phyloP scores from a whole-genome alignment of 2,329 filamentous ascomycete species.

The Aaosphaeria pasadenensis region DNA sequence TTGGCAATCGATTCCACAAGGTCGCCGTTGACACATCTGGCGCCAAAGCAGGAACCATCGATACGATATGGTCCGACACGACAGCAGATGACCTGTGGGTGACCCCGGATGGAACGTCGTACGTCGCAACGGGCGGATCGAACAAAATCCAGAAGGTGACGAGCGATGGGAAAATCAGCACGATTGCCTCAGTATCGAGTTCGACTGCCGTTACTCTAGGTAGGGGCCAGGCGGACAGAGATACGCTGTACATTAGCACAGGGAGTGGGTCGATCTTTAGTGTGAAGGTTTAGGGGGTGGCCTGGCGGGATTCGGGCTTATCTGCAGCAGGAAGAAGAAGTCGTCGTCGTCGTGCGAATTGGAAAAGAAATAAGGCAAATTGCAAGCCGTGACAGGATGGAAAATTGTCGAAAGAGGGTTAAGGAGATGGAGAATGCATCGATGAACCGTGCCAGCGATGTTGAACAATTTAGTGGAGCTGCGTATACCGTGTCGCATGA shows the following conservation, averaged over 20 bases:
- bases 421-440: too few relatives aligned
- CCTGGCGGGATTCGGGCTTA: not conserved
- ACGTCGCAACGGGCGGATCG: slow-evolving; percentile 11
- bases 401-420: not conserved
- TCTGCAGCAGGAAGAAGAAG: too few relatives aligned
- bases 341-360: not conserved
- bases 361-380: not conserved
- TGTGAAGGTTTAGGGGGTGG: slow-evolving; percentile 6
- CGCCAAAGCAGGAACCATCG: slow-evolving; percentile 10
- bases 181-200: slow-evolving; percentile 7
- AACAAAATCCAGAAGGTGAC: slow-evolving; percentile 11
- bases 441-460: too few relatives aligned
- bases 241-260: slow-evolving; percentile 12
- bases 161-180: slow-evolving; percentile 11
- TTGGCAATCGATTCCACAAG: slow-evolving; percentile 17
- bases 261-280: slow-evolving; percentile 7
- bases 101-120: slow-evolving; percentile 10
- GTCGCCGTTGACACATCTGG: slow-evolving; percentile 14
- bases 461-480: too few relatives aligned
- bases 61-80: slow-evolving; percentile 13
- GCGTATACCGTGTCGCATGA: too few relatives aligned
- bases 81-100: slow-evolving; percentile 15
- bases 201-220: slow-evolving; percentile 10
- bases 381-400: not conserved
- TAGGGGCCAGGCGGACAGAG: slow-evolving; percentile 10